Evolutionary conservation across 2,329 filamentous ascomycete genomes (phyloP).

Genomic region (Arthrobotrys entomopaga): DNA sequence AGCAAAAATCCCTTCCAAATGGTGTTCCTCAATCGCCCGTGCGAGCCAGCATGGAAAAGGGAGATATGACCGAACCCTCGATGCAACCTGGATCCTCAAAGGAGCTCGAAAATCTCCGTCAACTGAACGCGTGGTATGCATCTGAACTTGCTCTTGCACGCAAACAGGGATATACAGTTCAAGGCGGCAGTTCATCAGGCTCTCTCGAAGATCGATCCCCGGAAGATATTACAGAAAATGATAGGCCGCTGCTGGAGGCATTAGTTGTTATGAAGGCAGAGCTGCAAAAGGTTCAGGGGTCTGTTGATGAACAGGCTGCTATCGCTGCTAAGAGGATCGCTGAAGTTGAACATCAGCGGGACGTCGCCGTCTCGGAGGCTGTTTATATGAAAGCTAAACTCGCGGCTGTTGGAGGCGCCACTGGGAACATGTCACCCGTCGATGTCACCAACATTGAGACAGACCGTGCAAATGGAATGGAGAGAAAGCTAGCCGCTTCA

Average conservation of each 20-base stretch:
- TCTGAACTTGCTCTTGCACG: slow-evolving; percentile 91
- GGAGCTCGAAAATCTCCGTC: slow-evolving; percentile 85
- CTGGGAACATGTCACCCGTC: slow-evolving; percentile 66
- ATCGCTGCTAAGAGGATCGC: slow-evolving; percentile 88
- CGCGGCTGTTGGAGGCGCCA: slow-evolving; percentile 73
- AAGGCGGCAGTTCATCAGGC: slow-evolving; percentile 72
- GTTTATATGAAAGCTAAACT: slow-evolving; percentile 94
- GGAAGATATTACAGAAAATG: slow-evolving; percentile 88
- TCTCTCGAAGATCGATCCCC: slow-evolving; percentile 78
- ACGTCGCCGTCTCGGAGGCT: slow-evolving; percentile 92
- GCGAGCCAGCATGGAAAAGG: slow-evolving; percentile 33
- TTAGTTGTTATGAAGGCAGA: slow-evolving; percentile 90
- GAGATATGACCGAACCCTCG: slow-evolving; percentile 15
- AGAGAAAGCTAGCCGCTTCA: slow-evolving; percentile 82
- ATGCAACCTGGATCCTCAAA: slow-evolving; percentile 64
- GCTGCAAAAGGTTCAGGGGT: slow-evolving; percentile 85
- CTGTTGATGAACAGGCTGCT: slow-evolving; percentile 87
- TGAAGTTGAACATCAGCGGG: slow-evolving; percentile 92
- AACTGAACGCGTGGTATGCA: slow-evolving; percentile 94
- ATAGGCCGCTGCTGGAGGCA: slow-evolving; percentile 90
- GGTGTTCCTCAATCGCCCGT: slow-evolving; percentile 43
- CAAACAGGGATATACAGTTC: slow-evolving; percentile 86
- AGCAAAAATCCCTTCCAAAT: slow-evolving; percentile 38
- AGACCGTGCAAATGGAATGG: slow-evolving; percentile 78
- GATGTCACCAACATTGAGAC: slow-evolving; percentile 70